Evolutionary conservation across 1,284 basidiomycete genomes (phyloP).

Genomic region (Tilletia setariae): DNA sequence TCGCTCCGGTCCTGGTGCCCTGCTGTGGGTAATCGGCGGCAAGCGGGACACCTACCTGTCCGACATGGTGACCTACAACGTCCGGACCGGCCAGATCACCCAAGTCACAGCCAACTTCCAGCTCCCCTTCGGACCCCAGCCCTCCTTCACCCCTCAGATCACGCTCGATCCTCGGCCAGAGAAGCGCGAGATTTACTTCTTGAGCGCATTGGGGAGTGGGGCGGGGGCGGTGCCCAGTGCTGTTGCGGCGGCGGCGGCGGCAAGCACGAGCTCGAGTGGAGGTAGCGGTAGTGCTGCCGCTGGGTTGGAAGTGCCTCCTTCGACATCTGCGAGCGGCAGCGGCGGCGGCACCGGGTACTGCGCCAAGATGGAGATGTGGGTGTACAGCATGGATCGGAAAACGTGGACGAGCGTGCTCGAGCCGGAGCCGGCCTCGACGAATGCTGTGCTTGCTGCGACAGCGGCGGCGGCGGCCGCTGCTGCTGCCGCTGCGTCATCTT

Average conservation of each 20-base stretch:
- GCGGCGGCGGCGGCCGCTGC: conserved; percentile 2
- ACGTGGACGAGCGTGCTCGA: conserved; percentile 41
- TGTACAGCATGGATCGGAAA: conserved; percentile 39
- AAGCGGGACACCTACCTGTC: conserved; percentile 51
- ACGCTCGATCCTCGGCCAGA: conserved; percentile 39
- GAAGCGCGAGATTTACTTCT: conserved; percentile 45
- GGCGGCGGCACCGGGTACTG: conserved; percentile 17
- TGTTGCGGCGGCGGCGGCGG: neutral
- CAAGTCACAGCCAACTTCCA: conserved; percentile 35
- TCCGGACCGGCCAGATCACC: conserved; percentile 36
- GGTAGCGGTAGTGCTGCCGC: neutral
- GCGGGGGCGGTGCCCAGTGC: no score
- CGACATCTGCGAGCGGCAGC: no score
- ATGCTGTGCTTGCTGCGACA: conserved; percentile 1
- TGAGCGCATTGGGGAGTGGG: conserved; percentile 18
- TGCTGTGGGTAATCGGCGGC: conserved; percentile 52
- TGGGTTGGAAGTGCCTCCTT: neutral
- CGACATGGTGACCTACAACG: conserved; percentile 51
- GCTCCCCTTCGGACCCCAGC: conserved; percentile 41
- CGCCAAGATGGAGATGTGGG: conserved; percentile 35
- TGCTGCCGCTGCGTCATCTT: no score
- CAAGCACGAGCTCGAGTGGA: neutral
- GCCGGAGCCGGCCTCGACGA: conserved; percentile 27
- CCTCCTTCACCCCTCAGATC: conserved; percentile 52
- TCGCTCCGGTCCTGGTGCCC: conserved; percentile 29